Base-by-base conservation (phyloP, 2,329 filamentous ascomycete species). In the Pseudogymnoascus sp. region DNA sequence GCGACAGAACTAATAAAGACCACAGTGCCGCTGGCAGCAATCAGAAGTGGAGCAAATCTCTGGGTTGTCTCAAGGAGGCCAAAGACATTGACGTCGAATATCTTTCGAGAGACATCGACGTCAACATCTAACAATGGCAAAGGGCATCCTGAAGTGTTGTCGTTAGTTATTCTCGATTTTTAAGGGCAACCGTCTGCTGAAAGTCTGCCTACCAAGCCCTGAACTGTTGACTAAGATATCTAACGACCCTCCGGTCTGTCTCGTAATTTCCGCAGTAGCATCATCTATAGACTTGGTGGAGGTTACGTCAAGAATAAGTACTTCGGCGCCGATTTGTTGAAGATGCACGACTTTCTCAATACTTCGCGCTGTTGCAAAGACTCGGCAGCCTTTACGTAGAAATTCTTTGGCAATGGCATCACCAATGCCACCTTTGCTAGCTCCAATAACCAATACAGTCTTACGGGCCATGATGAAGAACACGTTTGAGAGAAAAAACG, bases 181-280 rank as follows among this genome's bases (percentile, higher is more conserved):
- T 17, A 10, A 29, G 31, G 38, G 38, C 40, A 26, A 66, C 65
- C 19, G 23, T 50, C 23, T 17, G 23, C n/a, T 50, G 21, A 29
- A 50, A 50, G 42, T 29, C 23, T 26, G 15, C 44, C 23, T 63
- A 68, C 21, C 72, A 42, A 69, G 66, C 13, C 76, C 78, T 6
- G 78, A 75, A 68, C 80, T 80, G 66, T 81, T 80, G 56, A 80
- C 70, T 2, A 80, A 73, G 26, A 78, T 70, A 63, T 79, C 75
- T 11, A 80, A 71, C 15, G 65, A 73, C 13, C 75, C 75, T 23
- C 72, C 75, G 0, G 75, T 75, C 7, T 70, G 67, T 9, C 62
- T 62, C 4, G 68, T 63, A 23, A 80, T 71, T 11, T 69, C 63
- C 5, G 69, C 69, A 35, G 75, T 73, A 2, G 73, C 72, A 26